Evolutionary conservation across 108 stramenopile genomes (phyloP), one percentile per base, ranked within the genome.

Genomic region (Stephanodiscus triporus): DNA sequence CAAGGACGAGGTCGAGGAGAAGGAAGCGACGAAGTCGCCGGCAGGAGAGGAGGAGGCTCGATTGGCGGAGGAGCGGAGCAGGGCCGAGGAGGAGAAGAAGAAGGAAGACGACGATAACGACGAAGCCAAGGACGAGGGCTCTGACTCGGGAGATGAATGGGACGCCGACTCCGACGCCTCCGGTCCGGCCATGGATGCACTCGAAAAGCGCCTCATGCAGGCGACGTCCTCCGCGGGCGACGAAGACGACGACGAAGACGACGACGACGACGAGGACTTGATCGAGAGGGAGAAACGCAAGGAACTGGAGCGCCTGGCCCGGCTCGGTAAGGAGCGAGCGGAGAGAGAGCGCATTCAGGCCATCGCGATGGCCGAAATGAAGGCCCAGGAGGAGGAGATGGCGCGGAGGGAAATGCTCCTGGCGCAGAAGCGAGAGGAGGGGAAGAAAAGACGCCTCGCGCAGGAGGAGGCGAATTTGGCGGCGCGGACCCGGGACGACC

Each of bases 111-210:
- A 76, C 9, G 71, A 66, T 6, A 68, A 76, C n/a, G 74, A 66
- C 43, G 76, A 57, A 59, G 94, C 83, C 63, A 89, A 96, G 56
- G 82, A 85, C 84, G 90, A 89, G 43, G 91, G 80, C 55, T 82
- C 84, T 49, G 89, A 87, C 36, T 89, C 89, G 6, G 92, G 88
- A 29, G 95, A 91, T 63, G 95, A 96, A 55, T 92, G 90, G 93
- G 89, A 91, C 66, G 91, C 91, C 10, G 82, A 88, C 63, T 86
- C 83, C 34, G 87, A 89, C 66, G 74, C 81, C 58, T 83, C 77
- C 32, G 91, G 87, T 34, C 88, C 87, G 27, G 90, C 87, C 60
- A 85, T 95, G 48, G 86, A 87, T 56, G 90, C 89, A 47, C 85
- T 95, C 23, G 90, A 81, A 65, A 83, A 81, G 29, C 82, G 88